Base-by-base conservation (phyloP, 805 yeast genomes). In the Starmerella etchellsii region DNA sequence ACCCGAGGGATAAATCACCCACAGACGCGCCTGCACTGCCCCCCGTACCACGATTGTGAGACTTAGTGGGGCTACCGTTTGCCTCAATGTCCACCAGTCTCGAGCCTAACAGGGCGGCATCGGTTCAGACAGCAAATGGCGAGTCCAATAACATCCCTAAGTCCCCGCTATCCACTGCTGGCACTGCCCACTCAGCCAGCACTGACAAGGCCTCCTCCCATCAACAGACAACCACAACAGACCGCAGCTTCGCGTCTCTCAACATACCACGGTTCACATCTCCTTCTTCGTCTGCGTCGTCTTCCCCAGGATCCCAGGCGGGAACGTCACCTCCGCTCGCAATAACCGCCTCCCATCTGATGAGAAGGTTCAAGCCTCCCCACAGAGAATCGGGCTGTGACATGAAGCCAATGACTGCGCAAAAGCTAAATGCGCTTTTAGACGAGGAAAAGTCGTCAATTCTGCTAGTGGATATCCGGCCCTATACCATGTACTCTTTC, bases 381-480 rank as follows among this genome's bases (percentile, higher is more conserved):
- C 35, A 30, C 19, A 7, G 25, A 7, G 38, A 29, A 21, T 7
- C 15, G n/a, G 22, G 26, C 10, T 23, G 39, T 18, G 37, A 33
- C 34, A 16, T 37, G 30, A 24, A 25, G 31, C 40, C 50, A 3
- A 28, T 48, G 29, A 29, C 36, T 13, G 43, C 51, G 18, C 8
- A 31, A 11, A 34, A 41, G 28, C 33, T 47, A n/a, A 37, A 29
- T 18, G 28, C 10, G 8, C 38, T 46, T 14, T 20, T 25, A 21
- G 19, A 10, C 10, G 37, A 19, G 20, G 28, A 18, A 21, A 30
- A 25, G 28, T n/a, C 29, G 18, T 24, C 39, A 31, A 46, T 68
- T 4, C 50, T 82, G n/a, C 53, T 80, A 2, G 63, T 84, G 14
- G 97, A 87, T 56, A 77, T 81, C 10, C 65, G 97, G 41, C 82